Base-by-base conservation (phyloP, 2,329 filamentous ascomycete genomes). In the Ceratocystis eucalypticola region DNA sequence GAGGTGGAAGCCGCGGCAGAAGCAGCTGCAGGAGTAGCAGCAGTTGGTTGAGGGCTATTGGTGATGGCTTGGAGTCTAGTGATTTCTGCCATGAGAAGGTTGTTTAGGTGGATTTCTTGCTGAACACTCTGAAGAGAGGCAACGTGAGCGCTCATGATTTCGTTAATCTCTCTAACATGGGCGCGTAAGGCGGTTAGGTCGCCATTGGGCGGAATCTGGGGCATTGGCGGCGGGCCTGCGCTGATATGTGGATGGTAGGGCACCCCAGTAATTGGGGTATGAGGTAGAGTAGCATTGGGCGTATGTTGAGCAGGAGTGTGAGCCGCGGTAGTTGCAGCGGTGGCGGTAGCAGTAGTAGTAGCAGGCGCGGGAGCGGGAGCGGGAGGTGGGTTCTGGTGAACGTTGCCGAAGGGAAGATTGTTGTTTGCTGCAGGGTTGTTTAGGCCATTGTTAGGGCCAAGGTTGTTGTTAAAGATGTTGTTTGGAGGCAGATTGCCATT, bases 81-180 rank as follows among this genome's bases (percentile, higher is more conserved):
- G 17, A 94, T 74, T 73, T 94, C 89, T 22, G 77, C 76, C 68
- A 88, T 82, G 68, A 94, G 78, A 17, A 84, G 76, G 64, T 86
- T 82, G n/a, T 91, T 77, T n/a, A 83, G 76, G 61, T 84, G 81
- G 3, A 92, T 73, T 72, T 94, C 88, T 44, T 86, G 82, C 59
- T 86, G 82, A 20, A 93, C 77, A 53, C 76, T 77, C 61, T 82
- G 79, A 44, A 89, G 20, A 15, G 67, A 64, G 0, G 64, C 55
- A 10, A 67, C 44, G 33, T 65, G 62, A 20, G 44, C 22, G 12
- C 57, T 65, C 44, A 67, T 37, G 69, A 69, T 44, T 68, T 70
- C 62, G 69, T 70, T 33, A 64, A 69, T 53, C 68, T 70, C 71
- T 65, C 69, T 71, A 45, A 67, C 70, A 17, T 70, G 73, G 30